Evolutionary conservation across 768 basidiomycete species (phyloP).

Genomic region (Termitomyces sp.): DNA sequence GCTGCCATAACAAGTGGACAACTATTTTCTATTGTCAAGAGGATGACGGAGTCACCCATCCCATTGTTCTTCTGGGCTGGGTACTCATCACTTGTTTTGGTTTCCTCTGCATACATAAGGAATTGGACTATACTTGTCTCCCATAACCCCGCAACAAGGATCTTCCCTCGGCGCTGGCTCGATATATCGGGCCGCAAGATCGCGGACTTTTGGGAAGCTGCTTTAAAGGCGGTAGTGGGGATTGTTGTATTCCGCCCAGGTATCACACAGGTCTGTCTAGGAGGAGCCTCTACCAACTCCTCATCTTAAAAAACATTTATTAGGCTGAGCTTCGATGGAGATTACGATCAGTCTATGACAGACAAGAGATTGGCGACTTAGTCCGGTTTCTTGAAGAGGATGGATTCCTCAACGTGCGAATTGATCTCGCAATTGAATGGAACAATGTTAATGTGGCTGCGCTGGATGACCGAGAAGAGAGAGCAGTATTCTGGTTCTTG

Average conservation of each 20-base stretch:
- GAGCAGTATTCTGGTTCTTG: slow-evolving; percentile 51
- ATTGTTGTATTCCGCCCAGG: slow-evolving; percentile 68
- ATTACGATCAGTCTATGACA: slow-evolving; percentile 66
- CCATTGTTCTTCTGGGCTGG: slow-evolving; percentile 68
- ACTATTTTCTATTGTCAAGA: slow-evolving; percentile 29
- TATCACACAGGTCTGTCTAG: slow-evolving; percentile 55
- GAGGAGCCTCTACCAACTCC: not conserved
- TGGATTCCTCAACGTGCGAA: slow-evolving; percentile 37
- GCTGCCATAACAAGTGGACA: slow-evolving; percentile 15
- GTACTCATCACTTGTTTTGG: slow-evolving; percentile 49
- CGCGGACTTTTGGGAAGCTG: slow-evolving; percentile 66
- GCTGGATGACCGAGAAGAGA: slow-evolving; percentile 51
- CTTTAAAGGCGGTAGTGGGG: slow-evolving; percentile 61
- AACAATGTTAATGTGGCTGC: slow-evolving; percentile 22
- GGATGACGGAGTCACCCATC: slow-evolving; percentile 39
- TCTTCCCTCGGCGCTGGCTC: slow-evolving; percentile 73
- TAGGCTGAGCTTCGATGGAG: slow-evolving; percentile 72
- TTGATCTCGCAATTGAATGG: slow-evolving; percentile 17
- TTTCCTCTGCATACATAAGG: slow-evolving; percentile 45
- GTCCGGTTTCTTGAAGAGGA: slow-evolving; percentile 49
- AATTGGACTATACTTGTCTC: slow-evolving; percentile 55
- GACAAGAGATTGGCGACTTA: slow-evolving; percentile 67
- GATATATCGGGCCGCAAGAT: slow-evolving; percentile 63
- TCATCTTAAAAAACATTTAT: slow-evolving; percentile 1
- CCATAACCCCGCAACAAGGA: slow-evolving; percentile 35